Evolutionary conservation across 1,139 yeast species (phyloP).

Genomic region (Geotrichum histeridarum): DNA sequence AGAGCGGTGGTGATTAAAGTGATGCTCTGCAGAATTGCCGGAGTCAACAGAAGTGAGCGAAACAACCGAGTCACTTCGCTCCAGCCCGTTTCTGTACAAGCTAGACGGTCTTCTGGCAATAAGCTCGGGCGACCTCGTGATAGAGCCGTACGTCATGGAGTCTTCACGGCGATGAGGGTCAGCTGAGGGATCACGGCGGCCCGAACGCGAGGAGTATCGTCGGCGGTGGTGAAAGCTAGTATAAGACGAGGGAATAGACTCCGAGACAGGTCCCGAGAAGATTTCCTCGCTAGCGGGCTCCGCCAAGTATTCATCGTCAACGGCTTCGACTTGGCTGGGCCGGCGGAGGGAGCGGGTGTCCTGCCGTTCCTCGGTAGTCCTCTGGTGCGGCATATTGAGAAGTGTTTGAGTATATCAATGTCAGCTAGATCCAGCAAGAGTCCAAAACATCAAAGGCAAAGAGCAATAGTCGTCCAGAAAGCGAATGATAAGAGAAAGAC

Average conservation of each 20-base stretch:
- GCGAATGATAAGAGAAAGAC: no score
- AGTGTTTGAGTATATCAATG: no score
- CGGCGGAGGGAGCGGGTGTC: slow-evolving; percentile 4
- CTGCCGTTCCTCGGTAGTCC: background rate
- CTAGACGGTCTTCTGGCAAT: slow-evolving; percentile 14
- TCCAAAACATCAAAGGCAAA: no score
- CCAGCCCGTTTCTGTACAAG: slow-evolving; percentile 24
- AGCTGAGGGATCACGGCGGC: background rate
- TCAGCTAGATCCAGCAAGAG: no score
- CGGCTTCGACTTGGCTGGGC: slow-evolving; percentile 6
- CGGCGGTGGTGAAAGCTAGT: slow-evolving; percentile 73
- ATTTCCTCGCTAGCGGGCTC: slow-evolving; percentile 53
- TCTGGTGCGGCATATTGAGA: background rate
- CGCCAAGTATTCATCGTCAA: slow-evolving; percentile 28
- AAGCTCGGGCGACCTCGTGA: slow-evolving; percentile 14
- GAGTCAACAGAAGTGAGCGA: slow-evolving; percentile 32
- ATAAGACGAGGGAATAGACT: slow-evolving; percentile 83
- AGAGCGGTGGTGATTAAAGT: slow-evolving; percentile 23
- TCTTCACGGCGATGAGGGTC: slow-evolving; percentile 23
- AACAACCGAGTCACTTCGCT: slow-evolving; percentile 16
- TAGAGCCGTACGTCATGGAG: slow-evolving; percentile 9
- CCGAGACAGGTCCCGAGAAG: slow-evolving; percentile 87
- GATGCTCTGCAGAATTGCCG: slow-evolving; percentile 20
- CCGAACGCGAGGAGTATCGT: slow-evolving; percentile 34
- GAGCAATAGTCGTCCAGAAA: no score